A percentile compares a stretch with the other conserved stretches of the same genome.
These are phyloP conservation scores for Magnusiomyces paraingens DNA, from an alignment of 1,139 yeast species.

Conservation along the genomic window DNA sequence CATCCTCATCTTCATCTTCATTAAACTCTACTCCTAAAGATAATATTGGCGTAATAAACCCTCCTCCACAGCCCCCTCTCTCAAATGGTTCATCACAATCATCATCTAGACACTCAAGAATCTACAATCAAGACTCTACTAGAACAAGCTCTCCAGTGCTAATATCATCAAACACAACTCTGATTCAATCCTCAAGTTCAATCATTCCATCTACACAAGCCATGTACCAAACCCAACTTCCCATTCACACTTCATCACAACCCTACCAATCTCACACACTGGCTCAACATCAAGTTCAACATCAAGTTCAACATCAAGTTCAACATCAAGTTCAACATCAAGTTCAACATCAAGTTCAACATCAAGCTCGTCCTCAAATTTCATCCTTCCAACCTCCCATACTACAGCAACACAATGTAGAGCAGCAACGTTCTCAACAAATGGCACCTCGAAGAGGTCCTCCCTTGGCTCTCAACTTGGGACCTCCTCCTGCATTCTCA, in stretches of 20 bases:
- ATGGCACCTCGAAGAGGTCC: constrained; percentile 2
- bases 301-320: background rate
- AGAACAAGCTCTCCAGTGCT: too few species aligned
- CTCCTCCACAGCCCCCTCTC: background rate
- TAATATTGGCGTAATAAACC: background rate
- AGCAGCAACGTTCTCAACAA: background rate
- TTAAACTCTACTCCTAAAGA: background rate
- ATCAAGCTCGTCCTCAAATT: background rate
- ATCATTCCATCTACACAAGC: too few species aligned
- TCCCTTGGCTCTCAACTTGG: too few species aligned
- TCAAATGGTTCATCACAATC: too few species aligned
- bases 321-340: background rate
- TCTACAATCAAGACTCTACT: too few species aligned
- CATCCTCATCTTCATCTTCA: background rate
- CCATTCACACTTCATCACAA: background rate
- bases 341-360: background rate
- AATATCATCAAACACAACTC: too few species aligned
- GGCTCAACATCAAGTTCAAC: constrained; percentile 5
- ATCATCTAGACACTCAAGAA: too few species aligned
- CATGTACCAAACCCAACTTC: too few species aligned
- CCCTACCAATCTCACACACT: constrained; percentile 1
- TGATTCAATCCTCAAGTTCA: too few species aligned
- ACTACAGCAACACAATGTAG: background rate
- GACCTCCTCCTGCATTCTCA: too few species aligned
- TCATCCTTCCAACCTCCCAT: constrained; percentile 5